Evolutionary conservation across 208 protist species (phyloP), one percentile per base, ranked within the genome.

Genomic region (Balamuthia mandrillaris): DNA sequence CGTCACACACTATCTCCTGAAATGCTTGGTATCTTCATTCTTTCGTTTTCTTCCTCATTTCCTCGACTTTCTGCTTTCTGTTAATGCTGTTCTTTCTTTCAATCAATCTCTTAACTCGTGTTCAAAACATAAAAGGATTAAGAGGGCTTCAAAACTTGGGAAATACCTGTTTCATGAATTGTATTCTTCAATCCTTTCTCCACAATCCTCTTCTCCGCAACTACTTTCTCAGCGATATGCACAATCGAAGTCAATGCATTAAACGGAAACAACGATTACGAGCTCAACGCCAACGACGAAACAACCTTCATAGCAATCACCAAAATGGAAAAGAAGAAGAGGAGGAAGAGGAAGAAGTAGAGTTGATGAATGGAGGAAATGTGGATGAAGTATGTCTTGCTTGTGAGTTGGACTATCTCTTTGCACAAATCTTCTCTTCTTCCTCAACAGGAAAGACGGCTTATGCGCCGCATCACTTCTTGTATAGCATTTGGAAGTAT

Each of bases 111-210:
- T 56, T n/a, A 18, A 24, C n/a, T 18, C 49, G 18, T 56, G 49
- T n/a, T 24, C 49, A 56, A 18, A 56, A 33, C 21, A 52, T 24
- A 18, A 9, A 29, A 90, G 93, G 93, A 5, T 84, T 96, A 33
- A 84, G 93, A 42, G 94, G 93, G 24, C 52, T 95, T 35, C 74
- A 92, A 63, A 95, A 95, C 72, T 49, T 95, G 10, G 94, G 94
- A 41, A 95, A 94, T 78, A 95, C 93, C 66, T 95, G 94, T 63
- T 95, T 95, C 85, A 94, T 95, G 92, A 95, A 92, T 70, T 91
- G 82, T 78, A 87, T 95, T 16, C 61, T 95, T 33, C 92, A 95
- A 83, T 87, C 89, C 9, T 72, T 95, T 21, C 18, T 91, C 18
- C 90, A 94, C 82, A 95, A 94, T 78, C 90, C 93, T 41, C 45